Evolutionary conservation across 1,284 basidiomycete genomes (phyloP).

Genomic region (Meripilus lineatus): DNA sequence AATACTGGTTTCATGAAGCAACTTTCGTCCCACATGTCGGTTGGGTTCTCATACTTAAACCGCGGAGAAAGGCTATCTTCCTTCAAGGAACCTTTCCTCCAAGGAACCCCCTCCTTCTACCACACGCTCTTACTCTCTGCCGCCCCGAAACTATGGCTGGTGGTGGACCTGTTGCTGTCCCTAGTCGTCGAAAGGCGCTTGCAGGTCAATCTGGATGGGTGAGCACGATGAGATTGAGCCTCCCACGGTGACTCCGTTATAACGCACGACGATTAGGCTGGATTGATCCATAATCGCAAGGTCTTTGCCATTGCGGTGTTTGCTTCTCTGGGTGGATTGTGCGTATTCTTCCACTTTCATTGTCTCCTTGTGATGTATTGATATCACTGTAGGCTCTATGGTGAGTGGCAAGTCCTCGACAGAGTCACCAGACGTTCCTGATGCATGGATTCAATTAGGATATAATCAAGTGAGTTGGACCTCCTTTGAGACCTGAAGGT

Average conservation of each 20-base stretch:
- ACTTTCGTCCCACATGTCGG: no score
- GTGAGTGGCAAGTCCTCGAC: slow-evolving; percentile 8
- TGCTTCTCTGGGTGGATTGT: slow-evolving; percentile 68
- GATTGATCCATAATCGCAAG: slow-evolving; percentile 54
- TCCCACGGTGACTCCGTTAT: background rate
- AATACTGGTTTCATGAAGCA: no score
- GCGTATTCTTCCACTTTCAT: slow-evolving; percentile 23
- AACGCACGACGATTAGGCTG: slow-evolving; percentile 35
- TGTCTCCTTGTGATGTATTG: slow-evolving; percentile 4
- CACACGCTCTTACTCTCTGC: no score
- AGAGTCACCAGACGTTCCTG: background rate
- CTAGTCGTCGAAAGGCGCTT: slow-evolving; percentile 48
- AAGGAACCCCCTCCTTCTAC: no score
- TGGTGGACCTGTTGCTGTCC: slow-evolving; percentile 31
- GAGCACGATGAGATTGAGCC: slow-evolving; percentile 17
- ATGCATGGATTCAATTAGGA: slow-evolving; percentile 29
- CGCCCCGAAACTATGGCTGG: slow-evolving; percentile 45
- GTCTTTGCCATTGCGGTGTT: slow-evolving; percentile 66
- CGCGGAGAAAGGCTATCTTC: no score
- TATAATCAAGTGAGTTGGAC: slow-evolving; percentile 52
- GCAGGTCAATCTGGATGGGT: slow-evolving; percentile 68
- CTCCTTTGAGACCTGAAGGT: background rate
- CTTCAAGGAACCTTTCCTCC: no score
- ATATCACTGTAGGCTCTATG: slow-evolving; percentile 32
- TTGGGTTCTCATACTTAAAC: no score